Base-by-base conservation (phyloP, 805 yeast species). In the Kodamaea kakaduensis region DNA sequence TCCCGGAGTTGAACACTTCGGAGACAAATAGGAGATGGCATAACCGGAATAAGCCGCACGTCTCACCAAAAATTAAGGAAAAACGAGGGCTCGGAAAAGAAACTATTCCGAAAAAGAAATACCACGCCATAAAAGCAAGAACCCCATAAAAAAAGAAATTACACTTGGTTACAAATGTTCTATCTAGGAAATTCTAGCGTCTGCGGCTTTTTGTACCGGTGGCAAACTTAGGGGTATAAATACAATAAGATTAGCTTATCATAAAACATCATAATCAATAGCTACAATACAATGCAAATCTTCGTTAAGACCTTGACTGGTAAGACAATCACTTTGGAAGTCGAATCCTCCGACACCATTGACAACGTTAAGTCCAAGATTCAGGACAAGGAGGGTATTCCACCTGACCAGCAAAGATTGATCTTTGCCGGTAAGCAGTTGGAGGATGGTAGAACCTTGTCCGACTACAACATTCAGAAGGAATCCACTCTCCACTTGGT, bases 371-470 rank as follows among this genome's bases (percentile, higher is more conserved):
- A 89, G 80, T 80, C 96, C 67, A 89, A 89, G 83, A 89, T 88
- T 72, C 96, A 87, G 77, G 95, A 90, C 81, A 89, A 89, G 81
- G 97, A 90, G 73, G 97, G 97, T 69, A 90, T 90, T 57, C 97
- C 97, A 70, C 97, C 97, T 62, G 97, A 90, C 75, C 97, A 90
- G 73, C 97, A 90, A 78, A 87, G 98, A 78, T 84, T 93, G 64
- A 90, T 90, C 80, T 90, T 93, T 66, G 97, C 97, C 65, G 98
- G 98, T 78, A 90, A 90, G 81, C 98, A 90, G 77, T 85, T 90
- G 65, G 97, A 89, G 78, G 97, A 90, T 62, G 97, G 97, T 67
- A 87, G 97, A 81, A 93, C 97, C 54, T 78, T 90, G 58, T 84
- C 96, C 54, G 97, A 90, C 79, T 93, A 93, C 95, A 90, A 90